Percentiles rank a stretch among this genome's conserved stretches.
phyloP scores from a whole-genome alignment of 331 rosid genomes.

The Acacia concinna region DNA sequence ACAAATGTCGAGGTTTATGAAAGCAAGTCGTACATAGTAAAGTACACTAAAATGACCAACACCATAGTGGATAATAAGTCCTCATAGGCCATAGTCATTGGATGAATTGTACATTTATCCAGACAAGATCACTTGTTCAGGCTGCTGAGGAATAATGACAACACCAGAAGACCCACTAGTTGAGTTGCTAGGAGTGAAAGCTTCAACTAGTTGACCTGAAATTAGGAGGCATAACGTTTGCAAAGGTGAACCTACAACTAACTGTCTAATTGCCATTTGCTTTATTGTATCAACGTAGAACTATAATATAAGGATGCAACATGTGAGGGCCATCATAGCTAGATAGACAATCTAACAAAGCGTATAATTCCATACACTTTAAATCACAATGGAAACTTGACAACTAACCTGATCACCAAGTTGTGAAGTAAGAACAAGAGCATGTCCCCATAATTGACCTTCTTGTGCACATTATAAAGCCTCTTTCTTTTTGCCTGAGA shows the following conservation, averaged over 20 bases:
- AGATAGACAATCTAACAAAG: conserved; percentile 4
- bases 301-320: conserved; percentile 53
- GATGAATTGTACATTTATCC: conserved; percentile 18
- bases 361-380: neutral
- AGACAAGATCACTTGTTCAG: conserved; percentile 64
- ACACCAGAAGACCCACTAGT: conserved; percentile 40
- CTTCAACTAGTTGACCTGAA: conserved; percentile 93
- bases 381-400: conserved; percentile 13
- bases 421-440: conserved; percentile 95
- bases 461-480: conserved; percentile 89
- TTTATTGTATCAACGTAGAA: conserved; percentile 91
- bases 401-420: conserved; percentile 89
- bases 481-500: conserved; percentile 84
- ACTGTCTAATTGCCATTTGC: conserved; percentile 87
- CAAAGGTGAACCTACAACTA: conserved; percentile 87
- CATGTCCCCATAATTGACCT: conserved; percentile 98
- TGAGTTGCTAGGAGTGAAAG: conserved; percentile 51
- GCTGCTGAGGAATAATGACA: conserved; percentile 46
- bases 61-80: neutral
- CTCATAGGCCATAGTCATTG: neutral
- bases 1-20: conserved; percentile 7
- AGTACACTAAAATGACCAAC: conserved; percentile 1
- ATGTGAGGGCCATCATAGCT: conserved; percentile 16
- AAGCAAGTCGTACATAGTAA: neutral
- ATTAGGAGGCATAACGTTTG: conserved; percentile 92